These are phyloP conservation scores for Ajuga reptans DNA, from an alignment of 305 asterid species.

Conservation along the genomic window DNA sequence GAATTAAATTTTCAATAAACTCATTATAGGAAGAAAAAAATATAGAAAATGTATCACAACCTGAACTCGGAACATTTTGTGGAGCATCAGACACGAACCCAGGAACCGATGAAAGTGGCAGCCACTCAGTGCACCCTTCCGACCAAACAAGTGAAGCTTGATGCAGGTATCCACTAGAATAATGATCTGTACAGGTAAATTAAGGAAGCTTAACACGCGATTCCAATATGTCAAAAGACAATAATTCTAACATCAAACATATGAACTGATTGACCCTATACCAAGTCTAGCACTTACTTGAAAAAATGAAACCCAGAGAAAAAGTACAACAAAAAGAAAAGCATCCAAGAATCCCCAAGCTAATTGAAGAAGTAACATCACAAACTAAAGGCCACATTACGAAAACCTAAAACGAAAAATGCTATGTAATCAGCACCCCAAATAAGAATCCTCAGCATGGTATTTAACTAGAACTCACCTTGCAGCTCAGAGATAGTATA, in stretches of 20 bases:
- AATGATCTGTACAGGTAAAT: conserved; percentile 64
- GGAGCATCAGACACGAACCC: conserved; percentile 35
- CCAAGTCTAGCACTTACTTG: conserved; percentile 31
- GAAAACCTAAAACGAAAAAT: conserved; percentile 15
- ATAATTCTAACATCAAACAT: conserved; percentile 26
- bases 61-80: conserved; percentile 37
- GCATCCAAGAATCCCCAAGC: conserved; percentile 19
- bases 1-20: conserved; percentile 1
- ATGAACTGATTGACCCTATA: conserved; percentile 29
- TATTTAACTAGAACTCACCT: conserved; percentile 38
- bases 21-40: background rate
- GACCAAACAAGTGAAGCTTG: conserved; percentile 68
- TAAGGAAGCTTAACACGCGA: conserved; percentile 36
- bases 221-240: conserved; percentile 14
- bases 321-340: conserved; percentile 14
- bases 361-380: conserved; percentile 18
- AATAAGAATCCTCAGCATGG: background rate
- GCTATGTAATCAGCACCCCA: conserved; percentile 12
- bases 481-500: conserved; percentile 68
- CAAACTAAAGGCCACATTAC: conserved; percentile 21
- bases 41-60: conserved; percentile 23
- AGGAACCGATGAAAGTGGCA: conserved; percentile 52
- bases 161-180: conserved; percentile 59
- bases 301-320: conserved; percentile 25
- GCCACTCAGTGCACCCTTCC: conserved; percentile 76